Base-by-base conservation (phyloP, 768 basidiomycete species). In the Boletus speciosus region DNA sequence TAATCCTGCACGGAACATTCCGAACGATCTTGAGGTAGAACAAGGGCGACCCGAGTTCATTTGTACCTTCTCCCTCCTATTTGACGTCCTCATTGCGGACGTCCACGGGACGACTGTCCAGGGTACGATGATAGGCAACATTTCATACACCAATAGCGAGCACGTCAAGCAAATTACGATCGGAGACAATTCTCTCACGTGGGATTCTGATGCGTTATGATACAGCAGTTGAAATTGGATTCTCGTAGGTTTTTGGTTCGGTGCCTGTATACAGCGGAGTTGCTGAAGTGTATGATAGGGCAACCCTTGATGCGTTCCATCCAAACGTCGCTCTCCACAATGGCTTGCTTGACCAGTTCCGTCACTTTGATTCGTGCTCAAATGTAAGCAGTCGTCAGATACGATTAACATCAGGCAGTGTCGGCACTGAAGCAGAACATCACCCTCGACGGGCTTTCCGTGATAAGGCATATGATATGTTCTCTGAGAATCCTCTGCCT, bases 1-100 rank as follows among this genome's bases (percentile, higher is more conserved):
- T 61, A 23, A 49, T 51, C 46, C 6, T 61, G 6, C 51, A 61
- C 11, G 59, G 61, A 3, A 53, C 59, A 4, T 21, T 51, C 35
- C 51, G 59, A 16, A 31, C 51, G 1, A 34, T 62, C 53, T n/a
- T 62, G 25, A 46, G 56, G 35, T 62, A 59, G 59, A 57, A 44
- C 9, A 51, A 43, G 15, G 59, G 59, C 3, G 36, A 58, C n/a
- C 56, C 47, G 1, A 62, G 53, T 37, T 16, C 35, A 6, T 23
- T 39, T 21, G 23, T 1, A 19, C 32, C 54, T 6, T 45, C 49
- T 10, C 25, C 40, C 6, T 41, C 51, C n/a, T 42, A 47, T 9
- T 62, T 9, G 61, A 62, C 15, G 12, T 57, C n/a, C 41, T 61
- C 16, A 29, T 55, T 1, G 7, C 23, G 21, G 19, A 38, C 19